A percentile compares a stretch with the other conserved stretches of the same genome.
These are phyloP conservation scores for Globisporangium irregulare DNA, from an alignment of 352 stramenopile genomes.

Conservation along the genomic window DNA sequence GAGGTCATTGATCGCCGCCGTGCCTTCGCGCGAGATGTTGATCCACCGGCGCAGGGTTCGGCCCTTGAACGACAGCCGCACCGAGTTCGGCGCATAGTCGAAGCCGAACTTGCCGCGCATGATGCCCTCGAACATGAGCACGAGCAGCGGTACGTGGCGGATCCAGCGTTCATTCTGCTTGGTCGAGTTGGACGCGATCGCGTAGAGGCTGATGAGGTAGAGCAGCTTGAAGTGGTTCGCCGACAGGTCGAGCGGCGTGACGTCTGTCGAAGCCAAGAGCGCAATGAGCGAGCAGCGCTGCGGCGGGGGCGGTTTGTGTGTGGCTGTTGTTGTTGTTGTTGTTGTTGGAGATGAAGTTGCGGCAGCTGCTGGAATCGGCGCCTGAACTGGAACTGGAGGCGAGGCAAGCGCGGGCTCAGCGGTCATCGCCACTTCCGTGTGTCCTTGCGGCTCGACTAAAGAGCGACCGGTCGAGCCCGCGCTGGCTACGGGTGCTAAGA, in stretches of 20 bases:
- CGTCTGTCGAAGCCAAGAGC: background rate
- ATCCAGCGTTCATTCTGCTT: conserved; percentile 95
- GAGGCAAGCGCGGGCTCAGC: background rate
- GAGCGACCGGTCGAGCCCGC: background rate
- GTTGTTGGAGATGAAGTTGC: background rate
- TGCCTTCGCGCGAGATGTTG: conserved; percentile 95
- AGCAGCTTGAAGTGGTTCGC: conserved; percentile 96
- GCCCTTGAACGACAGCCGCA: conserved; percentile 92
- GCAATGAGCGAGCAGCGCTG: background rate
- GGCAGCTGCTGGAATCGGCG: background rate
- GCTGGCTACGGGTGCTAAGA: background rate
- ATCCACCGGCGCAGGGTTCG: conserved; percentile 83
- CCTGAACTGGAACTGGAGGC: background rate
- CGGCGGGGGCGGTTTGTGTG: background rate
- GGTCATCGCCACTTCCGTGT: background rate
- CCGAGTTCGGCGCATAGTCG: conserved; percentile 95
- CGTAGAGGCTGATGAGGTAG: conserved; percentile 95
- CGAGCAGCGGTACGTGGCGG: conserved; percentile 92
- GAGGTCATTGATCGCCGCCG: conserved; percentile 94
- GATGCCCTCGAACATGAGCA: conserved; percentile 97
- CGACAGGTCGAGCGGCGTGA: conserved; percentile 57
- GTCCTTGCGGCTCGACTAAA: background rate
- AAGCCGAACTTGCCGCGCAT: conserved; percentile 93
- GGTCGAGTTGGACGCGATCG: conserved; percentile 81
- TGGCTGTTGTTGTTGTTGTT: background rate